These are phyloP conservation scores for Cystobasidiaceae sp. DNA, from an alignment of 1,284 basidiomycete genomes.

Conservation along the genomic window DNA sequence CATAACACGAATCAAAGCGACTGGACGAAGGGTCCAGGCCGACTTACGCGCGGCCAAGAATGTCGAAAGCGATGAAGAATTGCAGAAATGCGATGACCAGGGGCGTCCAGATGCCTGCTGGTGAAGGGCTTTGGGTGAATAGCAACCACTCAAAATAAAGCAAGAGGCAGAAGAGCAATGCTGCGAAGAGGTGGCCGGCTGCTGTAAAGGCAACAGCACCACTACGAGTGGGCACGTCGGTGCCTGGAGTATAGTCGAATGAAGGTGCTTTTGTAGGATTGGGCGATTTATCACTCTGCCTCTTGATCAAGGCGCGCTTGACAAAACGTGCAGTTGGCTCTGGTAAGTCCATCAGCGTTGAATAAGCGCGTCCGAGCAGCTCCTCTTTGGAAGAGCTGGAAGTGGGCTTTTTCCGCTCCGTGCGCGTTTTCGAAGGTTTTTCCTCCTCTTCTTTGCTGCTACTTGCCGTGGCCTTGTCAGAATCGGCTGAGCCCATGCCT, in stretches of 20 bases:
- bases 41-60: conserved; percentile 16
- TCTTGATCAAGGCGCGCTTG: neutral
- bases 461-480: too few relatives aligned
- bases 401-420: neutral
- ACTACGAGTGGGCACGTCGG: conserved; percentile 8
- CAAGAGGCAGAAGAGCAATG: neutral
- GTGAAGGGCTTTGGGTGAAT: neutral
- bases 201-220: conserved; percentile 18
- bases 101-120: neutral
- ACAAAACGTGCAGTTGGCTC: neutral
- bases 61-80: conserved; percentile 20
- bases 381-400: neutral
- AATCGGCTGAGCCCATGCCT: neutral
- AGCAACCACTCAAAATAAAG: conserved; percentile 8
- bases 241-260: conserved; percentile 5
- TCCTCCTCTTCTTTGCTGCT: too few relatives aligned
- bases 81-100: conserved; percentile 10
- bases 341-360: neutral
- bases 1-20: too few relatives aligned
- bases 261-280: neutral
- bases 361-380: conserved; percentile 10
- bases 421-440: neutral
- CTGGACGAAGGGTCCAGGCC: too few relatives aligned
- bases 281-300: neutral
- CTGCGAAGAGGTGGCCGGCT: conserved; percentile 1